Evolutionary conservation across 495 filamentous ascomycete genomes (phyloP), one percentile per base, ranked within the genome.

Genomic region (Jackrogersella minutella): DNA sequence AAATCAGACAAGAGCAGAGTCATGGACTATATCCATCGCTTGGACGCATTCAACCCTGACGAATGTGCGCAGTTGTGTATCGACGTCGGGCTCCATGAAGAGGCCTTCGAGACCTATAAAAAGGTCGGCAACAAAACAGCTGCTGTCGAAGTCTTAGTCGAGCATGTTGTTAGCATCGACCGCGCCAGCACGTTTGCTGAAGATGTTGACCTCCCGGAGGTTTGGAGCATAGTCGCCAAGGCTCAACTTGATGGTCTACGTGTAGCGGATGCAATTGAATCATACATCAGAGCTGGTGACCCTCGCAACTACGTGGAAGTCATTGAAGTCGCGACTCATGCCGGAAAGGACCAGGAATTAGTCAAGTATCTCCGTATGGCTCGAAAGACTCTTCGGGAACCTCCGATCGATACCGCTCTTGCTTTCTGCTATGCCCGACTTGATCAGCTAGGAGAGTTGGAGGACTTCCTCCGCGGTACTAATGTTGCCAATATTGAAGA

Each of bases 211-310:
- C 82, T 93, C 41, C 90, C 96, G 5, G 93, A 97, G 70, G 96
- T 99, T n/a, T 99, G 96, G 96, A 98, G 95, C 82, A 91, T 88
- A 82, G 93, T 99, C 66, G 96, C 92, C 68, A 99, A 99, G 85
- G 96, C 96, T 46, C 96, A 99, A 78, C 84, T 99, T 40, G 96
- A 98, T 76, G 96, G 96, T 67, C 88, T 98, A 19, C 92, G 96
- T 49, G 90, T 99, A 33, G 88, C 86, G 40, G 96, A 99, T 82
- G 87, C 91, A 14, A 94, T 98, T 66, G 94, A 96, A 39, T 98
- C 96, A 0, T 99, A 99, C 79, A 96, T 99, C 71, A 92, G 92
- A 69, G 96, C 96, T 39, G 84, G 88, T 64, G 96, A 99, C 71
- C 91, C 96, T 13, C 90, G 87, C 70, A 99, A 99, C 79, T 96